Conservation (phyloP, 495 filamentous ascomycete species). For the Neurospora tetraspora region DNA sequence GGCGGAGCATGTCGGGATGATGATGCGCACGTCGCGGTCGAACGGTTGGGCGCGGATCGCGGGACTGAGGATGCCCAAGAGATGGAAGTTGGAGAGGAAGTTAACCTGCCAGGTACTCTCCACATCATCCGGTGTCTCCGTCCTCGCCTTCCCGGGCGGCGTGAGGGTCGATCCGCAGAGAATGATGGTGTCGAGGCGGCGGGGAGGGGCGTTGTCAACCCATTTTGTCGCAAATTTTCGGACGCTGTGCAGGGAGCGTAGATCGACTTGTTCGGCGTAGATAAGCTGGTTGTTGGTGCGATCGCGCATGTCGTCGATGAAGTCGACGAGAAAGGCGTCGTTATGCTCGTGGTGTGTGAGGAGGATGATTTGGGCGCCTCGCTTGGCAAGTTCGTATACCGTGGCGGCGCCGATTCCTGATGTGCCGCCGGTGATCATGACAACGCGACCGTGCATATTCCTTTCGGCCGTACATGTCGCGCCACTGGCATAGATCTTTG, state of each 20-base stretch:
- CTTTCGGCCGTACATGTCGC: conserved; percentile 67
- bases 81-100: conserved; percentile 90
- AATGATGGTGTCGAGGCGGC: conserved; percentile 88
- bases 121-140: conserved; percentile 61
- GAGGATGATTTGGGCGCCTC: conserved; percentile 86
- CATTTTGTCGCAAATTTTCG: conserved; percentile 96
- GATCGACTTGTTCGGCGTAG: conserved; percentile 89
- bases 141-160: conserved; percentile 43
- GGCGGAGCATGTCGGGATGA: conserved; percentile 76
- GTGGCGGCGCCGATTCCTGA: conserved; percentile 81
- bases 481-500: conserved; percentile 75
- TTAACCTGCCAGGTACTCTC: conserved; percentile 91
- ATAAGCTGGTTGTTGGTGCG: conserved; percentile 79
- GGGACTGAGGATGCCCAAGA: conserved; percentile 81
- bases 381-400: conserved; percentile 59
- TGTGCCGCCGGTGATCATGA: conserved; percentile 92
- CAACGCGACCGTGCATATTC: conserved; percentile 82
- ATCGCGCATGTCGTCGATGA: conserved; percentile 76
- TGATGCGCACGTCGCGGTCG: conserved; percentile 82
- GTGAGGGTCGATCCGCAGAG: conserved; percentile 72
- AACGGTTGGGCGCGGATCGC: conserved; percentile 82
- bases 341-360: conserved; percentile 70
- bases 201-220: conserved; percentile 88
- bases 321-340: conserved; percentile 84
- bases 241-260: conserved; percentile 75